Base-by-base conservation (phyloP, 148 eudicot species). In the Heliamphora exappendiculata region DNA sequence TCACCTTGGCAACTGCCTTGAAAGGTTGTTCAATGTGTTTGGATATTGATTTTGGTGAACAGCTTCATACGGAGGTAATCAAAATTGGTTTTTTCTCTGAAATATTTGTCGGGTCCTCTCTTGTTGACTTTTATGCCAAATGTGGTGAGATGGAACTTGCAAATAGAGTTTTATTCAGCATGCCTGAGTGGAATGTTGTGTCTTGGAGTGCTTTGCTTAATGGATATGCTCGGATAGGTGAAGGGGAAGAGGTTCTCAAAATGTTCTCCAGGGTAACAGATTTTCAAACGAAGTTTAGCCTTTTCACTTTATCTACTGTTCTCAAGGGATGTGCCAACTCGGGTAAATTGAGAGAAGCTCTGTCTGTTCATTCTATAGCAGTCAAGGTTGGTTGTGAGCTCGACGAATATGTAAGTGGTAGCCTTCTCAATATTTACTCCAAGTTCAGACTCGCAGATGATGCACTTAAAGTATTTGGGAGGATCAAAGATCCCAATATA, bases 181-280 rank as follows among this genome's bases (percentile, higher is more conserved):
- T 85, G 74, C 86, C 84, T 7, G 79, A 73, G 28, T 58, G 70
- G 74, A 83, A 85, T 79, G 84, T 24, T 28, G 86, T 85, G 45
- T 76, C 81, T 26, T 85, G 88, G 88, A 85, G 81, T 69, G 59
- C 79, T 17, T 83, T 85, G 67, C 86, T 85, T 78, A 81, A 81
- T 59, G 88, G 88, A 49, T 83, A 73, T 76, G 82, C 86, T 54
- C 57, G 75, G 36, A 57, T 55, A 20, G 86, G 86, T 62, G 65
- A 83, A 37, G 77, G 78, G 24, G 65, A 81, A 31, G 75, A 76
- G 79, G 81, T 50, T 50, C 0, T 50, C 54, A 50, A 5, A 50
- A 4, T 50, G 16, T 50, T 50, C 17, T 50, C 5, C 1, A 20
- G 54, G 17, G 17, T 50, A 50, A 1, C 54, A 13, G 54, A 50